Percentiles rank a stretch among this genome's conserved stretches.
phyloP scores from a whole-genome alignment of 164 flowering plant species.

The Taxillus chinensis region DNA sequence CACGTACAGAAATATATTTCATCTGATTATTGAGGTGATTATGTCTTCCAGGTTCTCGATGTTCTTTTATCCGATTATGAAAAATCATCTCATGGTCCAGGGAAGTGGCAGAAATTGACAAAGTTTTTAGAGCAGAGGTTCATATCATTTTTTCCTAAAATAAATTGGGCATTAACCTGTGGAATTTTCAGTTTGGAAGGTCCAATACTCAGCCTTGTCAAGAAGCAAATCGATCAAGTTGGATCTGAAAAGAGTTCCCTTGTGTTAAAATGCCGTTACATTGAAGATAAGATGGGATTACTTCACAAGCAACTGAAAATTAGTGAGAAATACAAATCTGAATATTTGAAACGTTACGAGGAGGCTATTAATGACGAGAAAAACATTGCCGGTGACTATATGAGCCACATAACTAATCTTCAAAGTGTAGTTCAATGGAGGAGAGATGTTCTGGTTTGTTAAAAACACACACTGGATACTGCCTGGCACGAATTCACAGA shows the following conservation, averaged over 20 bases:
- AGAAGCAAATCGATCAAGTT: slow-evolving; percentile 63
- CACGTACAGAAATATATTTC: neutral
- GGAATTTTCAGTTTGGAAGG: slow-evolving; percentile 71
- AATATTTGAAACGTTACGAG: slow-evolving; percentile 82
- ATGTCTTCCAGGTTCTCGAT: slow-evolving; percentile 59
- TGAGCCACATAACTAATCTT: slow-evolving; percentile 55
- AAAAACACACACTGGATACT: slow-evolving; percentile 46
- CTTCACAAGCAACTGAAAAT: slow-evolving; percentile 80
- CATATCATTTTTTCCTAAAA: slow-evolving; percentile 3
- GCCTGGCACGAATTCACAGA: slow-evolving; percentile 57
- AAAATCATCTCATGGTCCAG: slow-evolving; percentile 76
- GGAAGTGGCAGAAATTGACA: slow-evolving; percentile 76
- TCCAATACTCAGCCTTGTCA: slow-evolving; percentile 59
- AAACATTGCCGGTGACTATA: slow-evolving; percentile 70
- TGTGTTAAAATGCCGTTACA: slow-evolving; percentile 63
- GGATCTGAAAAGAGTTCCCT: slow-evolving; percentile 75
- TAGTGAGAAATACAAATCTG: slow-evolving; percentile 68
- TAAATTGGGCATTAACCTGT: neutral
- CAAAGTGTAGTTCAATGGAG: slow-evolving; percentile 71
- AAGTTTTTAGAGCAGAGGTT: slow-evolving; percentile 79
- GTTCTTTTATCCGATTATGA: slow-evolving; percentile 77
- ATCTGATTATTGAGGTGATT: neutral
- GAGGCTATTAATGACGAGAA: slow-evolving; percentile 84
- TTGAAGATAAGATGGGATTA: slow-evolving; percentile 64
- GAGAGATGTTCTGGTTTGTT: slow-evolving; percentile 53